phyloP scores from a whole-genome alignment of 176 grass and related monocot genomes.

The Oryza officinalis region DNA sequence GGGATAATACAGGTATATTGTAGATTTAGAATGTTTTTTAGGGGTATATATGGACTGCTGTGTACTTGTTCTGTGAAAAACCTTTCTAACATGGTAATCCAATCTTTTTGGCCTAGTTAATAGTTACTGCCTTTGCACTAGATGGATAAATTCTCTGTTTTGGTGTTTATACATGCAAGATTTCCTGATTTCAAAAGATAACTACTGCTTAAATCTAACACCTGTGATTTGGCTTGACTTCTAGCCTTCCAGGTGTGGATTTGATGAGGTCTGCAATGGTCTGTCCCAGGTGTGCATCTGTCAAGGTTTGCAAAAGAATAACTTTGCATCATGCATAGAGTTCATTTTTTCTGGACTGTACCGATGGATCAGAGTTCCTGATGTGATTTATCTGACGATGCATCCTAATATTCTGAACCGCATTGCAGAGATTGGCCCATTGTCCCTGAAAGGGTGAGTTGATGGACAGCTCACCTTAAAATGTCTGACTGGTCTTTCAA shows the following conservation, averaged over 20 bases:
- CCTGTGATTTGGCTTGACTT: constrained; percentile 12
- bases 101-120: constrained; percentile 21
- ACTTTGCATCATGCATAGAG: constrained; percentile 14
- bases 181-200: constrained; percentile 22
- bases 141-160: constrained; percentile 6
- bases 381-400: constrained; percentile 22
- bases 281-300: constrained; percentile 20
- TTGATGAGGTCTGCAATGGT: background rate
- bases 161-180: constrained; percentile 24
- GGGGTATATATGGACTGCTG: constrained; percentile 2
- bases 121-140: constrained; percentile 27
- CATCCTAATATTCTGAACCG: constrained; percentile 21
- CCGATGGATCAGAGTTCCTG: constrained; percentile 18
- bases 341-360: background rate
- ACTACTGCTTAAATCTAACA: background rate
- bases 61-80: constrained; percentile 13
- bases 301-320: constrained; percentile 9
- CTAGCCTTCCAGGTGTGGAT: constrained; percentile 1
- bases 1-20: background rate
- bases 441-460: constrained; percentile 28
- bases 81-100: constrained; percentile 4
- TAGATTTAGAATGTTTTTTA: background rate
- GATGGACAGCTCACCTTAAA: constrained; percentile 35
- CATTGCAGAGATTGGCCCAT: constrained; percentile 35
- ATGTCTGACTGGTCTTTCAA: constrained; percentile 32